Evolutionary conservation across 176 grass and related monocot genomes (phyloP).

Genomic region (Bolboschoenus planiculmis): DNA sequence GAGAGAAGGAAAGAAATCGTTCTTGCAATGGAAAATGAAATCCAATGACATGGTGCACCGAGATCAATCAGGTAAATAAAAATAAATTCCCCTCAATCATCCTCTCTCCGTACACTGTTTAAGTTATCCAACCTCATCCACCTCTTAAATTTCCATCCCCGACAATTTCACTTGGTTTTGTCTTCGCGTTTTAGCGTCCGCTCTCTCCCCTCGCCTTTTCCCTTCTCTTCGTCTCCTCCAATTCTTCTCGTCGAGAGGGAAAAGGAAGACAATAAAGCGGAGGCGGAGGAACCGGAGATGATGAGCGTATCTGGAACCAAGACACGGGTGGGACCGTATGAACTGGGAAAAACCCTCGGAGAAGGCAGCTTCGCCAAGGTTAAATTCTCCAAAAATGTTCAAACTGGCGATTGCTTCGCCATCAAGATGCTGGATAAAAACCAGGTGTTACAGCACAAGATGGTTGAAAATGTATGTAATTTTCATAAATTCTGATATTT

Average conservation of each 20-base stretch:
- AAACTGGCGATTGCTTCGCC: slow-evolving; percentile 42
- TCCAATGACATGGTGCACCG: not conserved
- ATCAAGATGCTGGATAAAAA: slow-evolving; percentile 88
- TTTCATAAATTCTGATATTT: not conserved
- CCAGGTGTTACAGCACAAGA: slow-evolving; percentile 85
- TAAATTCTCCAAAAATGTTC: slow-evolving; percentile 63
- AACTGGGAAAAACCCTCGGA: slow-evolving; percentile 79
- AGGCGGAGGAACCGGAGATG: not conserved
- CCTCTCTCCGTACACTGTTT: not conserved
- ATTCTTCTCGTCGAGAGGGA: not conserved
- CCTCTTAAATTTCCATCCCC: not conserved
- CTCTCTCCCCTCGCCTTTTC: not conserved
- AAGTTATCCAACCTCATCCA: not conserved
- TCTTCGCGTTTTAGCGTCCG: not conserved
- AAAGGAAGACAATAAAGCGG: not conserved
- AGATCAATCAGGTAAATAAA: not conserved
- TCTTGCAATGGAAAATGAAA: not conserved
- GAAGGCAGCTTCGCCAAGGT: slow-evolving; percentile 98
- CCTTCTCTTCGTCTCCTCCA: not conserved
- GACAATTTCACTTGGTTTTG: not conserved
- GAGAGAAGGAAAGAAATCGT: not conserved
- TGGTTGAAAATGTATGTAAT: slow-evolving; percentile 72
- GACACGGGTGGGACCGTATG: slow-evolving; percentile 72
- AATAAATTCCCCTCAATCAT: not conserved
- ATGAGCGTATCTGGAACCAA: slow-evolving; percentile 26